Percentiles rank a stretch among this genome's conserved stretches.
Conservation (phyloP, 345 rosid genomes). For the Citrus sinensis region DNA sequence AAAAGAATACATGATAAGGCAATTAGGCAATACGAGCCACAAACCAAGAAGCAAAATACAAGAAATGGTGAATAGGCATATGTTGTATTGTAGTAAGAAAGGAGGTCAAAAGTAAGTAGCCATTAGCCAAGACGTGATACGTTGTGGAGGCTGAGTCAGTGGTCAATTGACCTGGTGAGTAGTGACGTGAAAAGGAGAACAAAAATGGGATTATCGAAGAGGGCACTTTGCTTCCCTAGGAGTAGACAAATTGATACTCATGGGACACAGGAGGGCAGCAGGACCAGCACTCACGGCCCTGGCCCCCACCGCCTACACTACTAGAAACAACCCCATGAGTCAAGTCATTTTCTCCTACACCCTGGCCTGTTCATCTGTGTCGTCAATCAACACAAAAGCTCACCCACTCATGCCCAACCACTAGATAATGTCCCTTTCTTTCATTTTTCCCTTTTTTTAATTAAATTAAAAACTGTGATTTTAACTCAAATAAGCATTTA, state of each 20-base stretch:
- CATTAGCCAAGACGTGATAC: background rate
- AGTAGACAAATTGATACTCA: constrained; percentile 16
- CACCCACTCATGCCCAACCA: background rate
- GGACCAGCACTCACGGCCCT: constrained; percentile 1
- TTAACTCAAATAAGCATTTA: background rate
- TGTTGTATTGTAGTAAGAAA: background rate
- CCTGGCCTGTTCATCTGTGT: constrained; percentile 15
- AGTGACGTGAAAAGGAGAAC: constrained; percentile 17
- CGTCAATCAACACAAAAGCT: constrained; percentile 4
- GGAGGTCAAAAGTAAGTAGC: background rate
- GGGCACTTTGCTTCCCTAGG: constrained; percentile 17
- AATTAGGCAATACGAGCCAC: background rate
- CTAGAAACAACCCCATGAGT: background rate
- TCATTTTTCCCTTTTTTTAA: too few species aligned
- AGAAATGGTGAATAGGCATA: background rate
- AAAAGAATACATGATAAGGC: background rate
- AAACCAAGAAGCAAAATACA: constrained; percentile 9
- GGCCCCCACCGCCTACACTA: background rate
- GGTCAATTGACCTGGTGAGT: constrained; percentile 8
- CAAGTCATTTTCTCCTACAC: constrained; percentile 2
- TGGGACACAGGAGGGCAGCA: background rate
- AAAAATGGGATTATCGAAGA: background rate
- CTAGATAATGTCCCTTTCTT: constrained; percentile 2
- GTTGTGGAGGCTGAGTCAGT: constrained; percentile 48
- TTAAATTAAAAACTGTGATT: background rate